Evolutionary conservation across 2,329 filamentous ascomycete genomes (phyloP), one percentile per base, ranked within the genome.

Genomic region (Colletotrichum coccodes): DNA sequence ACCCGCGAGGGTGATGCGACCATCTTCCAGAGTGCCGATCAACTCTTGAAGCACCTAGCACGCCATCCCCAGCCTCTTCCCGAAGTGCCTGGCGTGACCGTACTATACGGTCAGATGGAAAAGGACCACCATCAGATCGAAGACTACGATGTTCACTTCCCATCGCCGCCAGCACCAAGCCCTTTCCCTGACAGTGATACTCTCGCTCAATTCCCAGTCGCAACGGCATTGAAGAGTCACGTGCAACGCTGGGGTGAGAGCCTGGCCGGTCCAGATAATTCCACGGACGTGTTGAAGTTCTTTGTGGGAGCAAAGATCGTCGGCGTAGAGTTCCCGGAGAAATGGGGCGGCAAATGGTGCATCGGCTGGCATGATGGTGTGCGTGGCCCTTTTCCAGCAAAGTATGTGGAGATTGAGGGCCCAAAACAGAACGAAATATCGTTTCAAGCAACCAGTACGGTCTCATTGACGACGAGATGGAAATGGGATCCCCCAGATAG

Each of bases 31-130:
- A 75, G 75, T 5, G 64, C 77, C 16, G 77, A 81, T 16, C 75
- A 79, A 36, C 77, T 83, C 9, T 73, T 84, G 44, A 76, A 75
- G 26, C 82, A 84, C 61, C 71, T 84, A 0, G 75, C 80, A 2
- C 76, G 78, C 1, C 82, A 84, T 58, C 78, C 81, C 0, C 81
- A 81, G 56, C 82, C 82, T 8, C 72, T 84, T 11, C 78, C 81
- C 0, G 65, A 75, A 0, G 74, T 84, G 8, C 70, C 78, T 0
- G 82, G 81, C 5, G 63, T 83, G 3, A 77, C 76, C 0, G 78
- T 83, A 4, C 66, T 78, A 4, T 83, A 84, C 64, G 70, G 70
- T 2, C 59, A 58, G 26, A 2, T 67, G 0, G 80, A 77, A 26
- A 75, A 73, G 38, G 77, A 78, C 38, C 72, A 42, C 49, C 54